Evolutionary conservation across 148 eudicot species (phyloP).

Genomic region (Fagopyrum esculentum): DNA sequence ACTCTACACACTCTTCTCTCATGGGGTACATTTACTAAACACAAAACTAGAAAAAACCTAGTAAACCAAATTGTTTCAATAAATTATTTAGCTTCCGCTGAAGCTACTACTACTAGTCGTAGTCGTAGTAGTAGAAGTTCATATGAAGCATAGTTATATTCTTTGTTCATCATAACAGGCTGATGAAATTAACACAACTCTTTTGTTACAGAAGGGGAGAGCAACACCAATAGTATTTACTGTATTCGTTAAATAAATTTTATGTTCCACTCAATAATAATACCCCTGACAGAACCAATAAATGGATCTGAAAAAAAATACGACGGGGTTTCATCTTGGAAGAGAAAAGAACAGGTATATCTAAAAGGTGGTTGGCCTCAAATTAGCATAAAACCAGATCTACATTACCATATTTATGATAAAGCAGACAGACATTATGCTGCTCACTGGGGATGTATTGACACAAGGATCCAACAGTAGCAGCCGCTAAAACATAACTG

Average conservation of each 20-base stretch:
- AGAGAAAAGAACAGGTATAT: not conserved
- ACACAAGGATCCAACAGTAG: not conserved
- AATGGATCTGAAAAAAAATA: not conserved
- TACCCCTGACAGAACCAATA: not conserved
- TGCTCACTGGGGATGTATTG: not conserved
- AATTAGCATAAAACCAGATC: not conserved
- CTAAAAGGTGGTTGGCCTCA: not conserved
- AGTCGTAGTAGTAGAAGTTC: not conserved
- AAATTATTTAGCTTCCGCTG: not conserved
- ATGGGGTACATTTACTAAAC: too few relatives aligned
- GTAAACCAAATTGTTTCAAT: too few relatives aligned
- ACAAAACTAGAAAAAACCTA: too few relatives aligned
- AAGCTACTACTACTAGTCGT: not conserved
- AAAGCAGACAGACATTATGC: not conserved
- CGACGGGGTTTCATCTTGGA: not conserved
- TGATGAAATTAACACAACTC: not conserved
- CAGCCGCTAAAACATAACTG: not conserved
- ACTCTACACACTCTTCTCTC: too few relatives aligned
- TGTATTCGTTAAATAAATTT: not conserved
- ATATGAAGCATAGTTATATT: not conserved
- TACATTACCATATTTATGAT: not conserved
- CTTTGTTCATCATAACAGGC: not conserved
- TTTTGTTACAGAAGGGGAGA: not conserved
- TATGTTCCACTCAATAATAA: not conserved
- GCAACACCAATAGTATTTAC: not conserved